Percentiles rank a stretch among this genome's conserved stretches.
These are phyloP conservation scores for Aureobasidium sp. DNA, from an alignment of 2,329 filamentous ascomycete genomes.

Conservation along the genomic window DNA sequence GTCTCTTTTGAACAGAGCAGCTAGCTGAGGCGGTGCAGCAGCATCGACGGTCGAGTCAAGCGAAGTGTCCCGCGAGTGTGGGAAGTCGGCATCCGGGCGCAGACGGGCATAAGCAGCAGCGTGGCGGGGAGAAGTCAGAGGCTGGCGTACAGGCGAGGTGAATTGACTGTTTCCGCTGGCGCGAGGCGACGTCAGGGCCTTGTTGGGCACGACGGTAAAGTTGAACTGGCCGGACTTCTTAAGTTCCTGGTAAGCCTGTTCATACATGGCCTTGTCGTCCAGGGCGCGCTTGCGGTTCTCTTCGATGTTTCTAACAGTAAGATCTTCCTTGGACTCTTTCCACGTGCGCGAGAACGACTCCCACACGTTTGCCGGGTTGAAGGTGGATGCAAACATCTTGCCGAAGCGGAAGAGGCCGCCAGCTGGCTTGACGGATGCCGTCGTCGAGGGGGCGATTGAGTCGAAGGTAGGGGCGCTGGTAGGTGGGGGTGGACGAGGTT, in stretches of 20 bases:
- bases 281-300: conserved; percentile 23
- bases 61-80: background rate
- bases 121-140: conserved; percentile 2
- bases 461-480: background rate
- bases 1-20: conserved; percentile 3
- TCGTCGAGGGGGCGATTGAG: background rate
- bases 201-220: conserved; percentile 10
- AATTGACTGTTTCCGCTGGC: background rate
- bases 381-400: conserved; percentile 43
- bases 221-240: conserved; percentile 44
- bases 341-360: conserved; percentile 33
- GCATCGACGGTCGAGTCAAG: background rate
- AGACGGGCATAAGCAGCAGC: background rate
- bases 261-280: conserved; percentile 37
- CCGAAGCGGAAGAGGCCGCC: conserved; percentile 46
- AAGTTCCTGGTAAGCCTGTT: conserved; percentile 45
- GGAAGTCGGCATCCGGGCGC: background rate
- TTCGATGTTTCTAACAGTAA: conserved; percentile 29
- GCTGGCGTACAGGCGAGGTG: background rate
- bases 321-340: conserved; percentile 37
- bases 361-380: conserved; percentile 45
- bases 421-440: background rate
- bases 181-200: conserved; percentile 1
- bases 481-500: background rate
- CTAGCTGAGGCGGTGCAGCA: background rate